phyloP scores from a whole-genome alignment of 306 rosid genomes.

The Begonia peltatifolia region DNA sequence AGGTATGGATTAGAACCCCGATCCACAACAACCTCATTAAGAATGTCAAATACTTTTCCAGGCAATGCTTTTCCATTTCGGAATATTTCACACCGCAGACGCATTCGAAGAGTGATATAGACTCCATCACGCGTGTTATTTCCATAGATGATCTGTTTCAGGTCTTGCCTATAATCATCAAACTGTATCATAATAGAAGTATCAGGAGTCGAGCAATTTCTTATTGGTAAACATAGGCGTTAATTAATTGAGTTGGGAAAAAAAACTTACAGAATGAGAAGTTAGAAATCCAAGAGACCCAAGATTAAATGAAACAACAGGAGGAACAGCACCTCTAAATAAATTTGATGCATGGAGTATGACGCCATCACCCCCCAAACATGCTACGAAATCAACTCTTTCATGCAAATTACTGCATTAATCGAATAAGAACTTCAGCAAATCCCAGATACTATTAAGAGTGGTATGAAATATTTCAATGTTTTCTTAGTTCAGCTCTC shows the following conservation, averaged over 20 bases:
- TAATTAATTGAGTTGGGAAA: background rate
- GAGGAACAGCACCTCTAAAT: constrained; percentile 84
- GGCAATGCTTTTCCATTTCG: constrained; percentile 84
- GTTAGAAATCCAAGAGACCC: constrained; percentile 98
- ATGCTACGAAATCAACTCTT: constrained; percentile 96
- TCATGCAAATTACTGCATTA: constrained; percentile 71
- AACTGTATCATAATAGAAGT: constrained; percentile 40
- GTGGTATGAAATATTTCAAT: constrained; percentile 4
- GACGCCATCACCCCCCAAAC: constrained; percentile 99
- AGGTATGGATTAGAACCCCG: constrained; percentile 99
- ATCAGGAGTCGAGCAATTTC: constrained; percentile 11
- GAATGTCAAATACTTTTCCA: constrained; percentile 85
- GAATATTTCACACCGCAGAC: constrained; percentile 83
- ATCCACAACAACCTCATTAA: constrained; percentile 82
- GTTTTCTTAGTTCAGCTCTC: constrained; percentile 15
- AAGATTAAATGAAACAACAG: constrained; percentile 90
- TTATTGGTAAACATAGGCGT: background rate
- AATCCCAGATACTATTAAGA: constrained; percentile 15
- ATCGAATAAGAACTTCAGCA: constrained; percentile 21
- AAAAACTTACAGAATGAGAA: constrained; percentile 63
- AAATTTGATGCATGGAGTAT: constrained; percentile 90
- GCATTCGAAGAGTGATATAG: constrained; percentile 94
- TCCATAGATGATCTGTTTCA: constrained; percentile 77
- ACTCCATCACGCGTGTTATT: constrained; percentile 74
- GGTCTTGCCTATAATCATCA: constrained; percentile 59